A percentile compares a stretch with the other conserved stretches of the same genome.
phyloP scores from a whole-genome alignment of 2,329 filamentous ascomycete species.

The Tolypocladium pustulatum region DNA sequence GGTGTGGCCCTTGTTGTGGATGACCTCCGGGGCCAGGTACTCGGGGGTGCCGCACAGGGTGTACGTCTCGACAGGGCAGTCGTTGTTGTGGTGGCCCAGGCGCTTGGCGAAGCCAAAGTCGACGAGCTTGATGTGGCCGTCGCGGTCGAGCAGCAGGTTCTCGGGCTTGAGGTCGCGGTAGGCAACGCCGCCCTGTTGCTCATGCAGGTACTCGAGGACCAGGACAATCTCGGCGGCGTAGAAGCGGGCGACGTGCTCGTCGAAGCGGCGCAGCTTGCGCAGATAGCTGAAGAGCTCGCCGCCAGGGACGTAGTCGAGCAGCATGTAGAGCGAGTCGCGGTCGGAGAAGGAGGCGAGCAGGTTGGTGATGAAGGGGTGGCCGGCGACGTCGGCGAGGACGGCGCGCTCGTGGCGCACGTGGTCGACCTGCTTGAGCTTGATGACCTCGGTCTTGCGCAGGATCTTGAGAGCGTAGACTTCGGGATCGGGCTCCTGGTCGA shows the following conservation, averaged over 20 bases:
- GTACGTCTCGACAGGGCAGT: conserved; percentile 57
- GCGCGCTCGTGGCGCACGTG: conserved; percentile 77
- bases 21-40: conserved; percentile 76
- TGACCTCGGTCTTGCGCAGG: conserved; percentile 60
- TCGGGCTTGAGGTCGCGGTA: conserved; percentile 78
- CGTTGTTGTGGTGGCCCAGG: conserved; percentile 44
- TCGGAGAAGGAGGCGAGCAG: conserved; percentile 73
- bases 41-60: conserved; percentile 77
- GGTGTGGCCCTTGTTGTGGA: conserved; percentile 68
- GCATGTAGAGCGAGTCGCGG: conserved; percentile 67
- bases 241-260: conserved; percentile 68
- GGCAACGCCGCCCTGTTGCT: conserved; percentile 65
- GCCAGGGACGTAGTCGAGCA: conserved; percentile 74
- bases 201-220: conserved; percentile 71
- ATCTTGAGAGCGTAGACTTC: conserved; percentile 74
- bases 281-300: conserved; percentile 81
- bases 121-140: conserved; percentile 73
- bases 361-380: conserved; percentile 75
- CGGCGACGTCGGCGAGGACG: conserved; percentile 66
- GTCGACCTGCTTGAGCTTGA: conserved; percentile 77
- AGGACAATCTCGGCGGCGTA: conserved; percentile 78
- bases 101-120: conserved; percentile 82
- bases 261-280: conserved; percentile 66
- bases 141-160: conserved; percentile 66
- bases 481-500: conserved; percentile 23